A percentile compares a stretch with the other conserved stretches of the same genome.
Conservation (phyloP, 495 filamentous ascomycete genomes). For the Lophium mytilinum region DNA sequence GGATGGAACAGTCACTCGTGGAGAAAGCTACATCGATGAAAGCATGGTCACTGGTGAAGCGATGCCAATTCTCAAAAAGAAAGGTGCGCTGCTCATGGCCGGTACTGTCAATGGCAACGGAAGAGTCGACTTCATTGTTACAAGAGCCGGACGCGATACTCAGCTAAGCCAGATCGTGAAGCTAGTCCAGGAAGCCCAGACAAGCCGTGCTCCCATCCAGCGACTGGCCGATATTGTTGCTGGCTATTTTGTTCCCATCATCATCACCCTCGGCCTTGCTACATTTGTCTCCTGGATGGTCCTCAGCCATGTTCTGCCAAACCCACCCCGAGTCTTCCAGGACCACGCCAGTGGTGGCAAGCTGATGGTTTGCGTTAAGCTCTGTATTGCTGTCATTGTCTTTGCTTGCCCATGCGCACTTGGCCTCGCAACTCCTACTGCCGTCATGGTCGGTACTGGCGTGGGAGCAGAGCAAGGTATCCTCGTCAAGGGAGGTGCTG, state of each 20-base stretch:
- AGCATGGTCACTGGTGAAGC: constrained; percentile 98
- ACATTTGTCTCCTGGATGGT: constrained; percentile 96
- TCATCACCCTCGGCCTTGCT: constrained; percentile 71
- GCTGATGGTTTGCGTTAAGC: constrained; percentile 92
- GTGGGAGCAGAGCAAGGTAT: constrained; percentile 96
- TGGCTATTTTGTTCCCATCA: constrained; percentile 88
- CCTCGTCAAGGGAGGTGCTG: constrained; percentile 90
- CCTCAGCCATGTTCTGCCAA: constrained; percentile 68
- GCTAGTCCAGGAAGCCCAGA: constrained; percentile 93
- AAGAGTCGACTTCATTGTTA: constrained; percentile 86
- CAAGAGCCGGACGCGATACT: constrained; percentile 85
- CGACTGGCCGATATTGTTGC: constrained; percentile 84
- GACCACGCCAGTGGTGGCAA: constrained; percentile 72
- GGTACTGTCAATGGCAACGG: constrained; percentile 95
- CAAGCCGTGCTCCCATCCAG: constrained; percentile 89
- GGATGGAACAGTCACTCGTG: constrained; percentile 77
- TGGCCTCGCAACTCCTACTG: constrained; percentile 88
- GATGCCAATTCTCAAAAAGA: constrained; percentile 81
- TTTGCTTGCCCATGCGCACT: constrained; percentile 97
- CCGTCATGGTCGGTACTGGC: constrained; percentile 97
- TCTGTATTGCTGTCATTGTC: constrained; percentile 97
- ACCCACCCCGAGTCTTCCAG: constrained; percentile 87
- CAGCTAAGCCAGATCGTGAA: constrained; percentile 97
- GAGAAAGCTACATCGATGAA: constrained; percentile 91
- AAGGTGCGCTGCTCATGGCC: constrained; percentile 75